Evolutionary conservation across 257 asterid species (phyloP).

Genomic region (Solanum phureja): DNA sequence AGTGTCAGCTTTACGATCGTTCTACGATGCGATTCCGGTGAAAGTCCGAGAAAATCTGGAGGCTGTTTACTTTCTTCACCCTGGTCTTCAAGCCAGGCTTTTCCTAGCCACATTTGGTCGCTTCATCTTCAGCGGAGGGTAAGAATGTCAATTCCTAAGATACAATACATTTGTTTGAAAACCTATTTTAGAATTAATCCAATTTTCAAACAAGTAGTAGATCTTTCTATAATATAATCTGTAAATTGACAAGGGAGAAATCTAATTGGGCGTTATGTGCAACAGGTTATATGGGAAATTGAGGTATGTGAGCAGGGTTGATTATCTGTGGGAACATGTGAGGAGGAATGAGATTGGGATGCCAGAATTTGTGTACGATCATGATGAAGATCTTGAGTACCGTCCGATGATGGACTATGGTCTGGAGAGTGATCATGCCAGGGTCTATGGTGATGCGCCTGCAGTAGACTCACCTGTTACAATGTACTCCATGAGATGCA

Average conservation of each 20-base stretch:
- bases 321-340: constrained; percentile 64
- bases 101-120: constrained; percentile 85
- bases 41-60: constrained; percentile 35
- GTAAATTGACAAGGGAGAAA: not conserved
- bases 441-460: constrained; percentile 26
- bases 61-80: constrained; percentile 65
- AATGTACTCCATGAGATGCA: constrained; percentile 68
- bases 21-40: constrained; percentile 62
- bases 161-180: not conserved
- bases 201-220: too few species aligned
- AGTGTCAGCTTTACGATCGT: constrained; percentile 41
- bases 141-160: not conserved
- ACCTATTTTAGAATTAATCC: not conserved
- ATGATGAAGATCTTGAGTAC: constrained; percentile 72
- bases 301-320: constrained; percentile 57
- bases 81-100: constrained; percentile 76
- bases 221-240: too few species aligned
- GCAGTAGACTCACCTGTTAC: constrained; percentile 30
- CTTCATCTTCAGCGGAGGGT: constrained; percentile 53
- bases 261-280: not conserved
- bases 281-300: constrained; percentile 69
- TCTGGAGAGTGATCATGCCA: constrained; percentile 77
- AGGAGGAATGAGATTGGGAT: constrained; percentile 55
- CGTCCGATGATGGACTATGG: constrained; percentile 63
- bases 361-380: constrained; percentile 76